A percentile compares a stretch with the other conserved stretches of the same genome.
Evolutionary conservation across 495 filamentous ascomycete species (phyloP).

Genomic region (Tuber aestivum): DNA sequence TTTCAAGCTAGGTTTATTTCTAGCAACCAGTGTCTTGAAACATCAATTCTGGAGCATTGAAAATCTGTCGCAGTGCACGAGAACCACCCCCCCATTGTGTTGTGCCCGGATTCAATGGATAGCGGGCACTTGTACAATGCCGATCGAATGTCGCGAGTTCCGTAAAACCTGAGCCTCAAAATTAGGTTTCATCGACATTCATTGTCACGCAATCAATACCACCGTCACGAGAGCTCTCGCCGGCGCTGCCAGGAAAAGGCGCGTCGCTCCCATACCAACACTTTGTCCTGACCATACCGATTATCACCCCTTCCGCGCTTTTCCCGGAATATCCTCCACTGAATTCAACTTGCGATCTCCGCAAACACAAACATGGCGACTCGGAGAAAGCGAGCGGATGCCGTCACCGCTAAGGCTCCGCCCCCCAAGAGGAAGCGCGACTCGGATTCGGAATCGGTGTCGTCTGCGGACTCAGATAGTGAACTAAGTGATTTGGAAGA

Average conservation of each 20-base stretch:
- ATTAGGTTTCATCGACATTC: background rate
- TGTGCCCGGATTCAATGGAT: background rate
- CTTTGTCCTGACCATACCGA: background rate
- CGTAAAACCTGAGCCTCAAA: background rate
- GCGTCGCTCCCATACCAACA: background rate
- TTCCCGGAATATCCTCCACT: background rate
- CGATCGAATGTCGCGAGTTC: background rate
- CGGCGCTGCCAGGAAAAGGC: background rate
- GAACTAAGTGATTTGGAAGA: conserved; percentile 47
- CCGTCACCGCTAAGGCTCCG: conserved; percentile 9
- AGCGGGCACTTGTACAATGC: background rate
- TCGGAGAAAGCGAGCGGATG: conserved; percentile 11
- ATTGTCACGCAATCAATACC: background rate
- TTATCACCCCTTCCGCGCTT: background rate
- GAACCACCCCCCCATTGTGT: background rate
- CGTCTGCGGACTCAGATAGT: conserved; percentile 29
- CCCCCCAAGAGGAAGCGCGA: conserved; percentile 23
- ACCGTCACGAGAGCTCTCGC: background rate
- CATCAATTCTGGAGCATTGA: background rate
- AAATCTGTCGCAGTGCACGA: background rate
- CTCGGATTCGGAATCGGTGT: conserved; percentile 18
- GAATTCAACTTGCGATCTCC: background rate
- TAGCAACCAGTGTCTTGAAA: background rate
- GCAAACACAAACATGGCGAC: background rate
- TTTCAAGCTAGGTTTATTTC: background rate